phyloP scores from a whole-genome alignment of 306 rosid genomes.

The Glycyrrhiza uralensis region DNA sequence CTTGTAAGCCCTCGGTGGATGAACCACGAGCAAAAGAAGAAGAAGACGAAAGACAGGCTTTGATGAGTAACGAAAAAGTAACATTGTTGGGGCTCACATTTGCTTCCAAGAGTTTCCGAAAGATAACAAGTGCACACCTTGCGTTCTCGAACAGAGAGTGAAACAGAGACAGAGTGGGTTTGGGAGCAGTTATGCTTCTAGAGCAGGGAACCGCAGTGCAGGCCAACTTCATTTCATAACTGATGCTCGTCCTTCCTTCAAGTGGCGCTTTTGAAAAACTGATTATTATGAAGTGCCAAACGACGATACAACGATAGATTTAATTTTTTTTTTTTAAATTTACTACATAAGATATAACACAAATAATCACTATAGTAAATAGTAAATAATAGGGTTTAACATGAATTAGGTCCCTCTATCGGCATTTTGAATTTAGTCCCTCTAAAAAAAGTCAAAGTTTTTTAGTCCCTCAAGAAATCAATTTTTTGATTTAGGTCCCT shows the following conservation, averaged over 20 bases:
- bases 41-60: conserved; percentile 45
- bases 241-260: too few relatives aligned
- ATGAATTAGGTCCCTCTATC: too few relatives aligned
- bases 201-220: not conserved
- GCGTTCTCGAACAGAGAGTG: conserved; percentile 47
- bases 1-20: conserved; percentile 24
- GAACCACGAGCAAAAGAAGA: conserved; percentile 17
- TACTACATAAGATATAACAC: too few relatives aligned
- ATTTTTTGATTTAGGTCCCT: too few relatives aligned
- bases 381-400: too few relatives aligned
- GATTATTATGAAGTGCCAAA: too few relatives aligned
- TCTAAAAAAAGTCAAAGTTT: too few relatives aligned
- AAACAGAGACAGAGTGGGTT: conserved; percentile 31
- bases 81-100: conserved; percentile 39
- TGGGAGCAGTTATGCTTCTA: conserved; percentile 15
- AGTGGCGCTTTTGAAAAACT: not conserved
- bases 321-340: too few relatives aligned
- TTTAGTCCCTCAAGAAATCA: too few relatives aligned
- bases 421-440: too few relatives aligned
- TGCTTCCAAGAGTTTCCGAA: conserved; percentile 42
- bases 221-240: not conserved
- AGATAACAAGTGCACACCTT: conserved; percentile 21
- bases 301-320: too few relatives aligned
- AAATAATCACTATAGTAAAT: too few relatives aligned
- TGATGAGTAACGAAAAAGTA: conserved; percentile 62